Percentiles rank a stretch among this genome's conserved stretches.
These are phyloP conservation scores for Glaciozyma antarctica DNA, from an alignment of 768 basidiomycete species.

Conservation along the genomic window DNA sequence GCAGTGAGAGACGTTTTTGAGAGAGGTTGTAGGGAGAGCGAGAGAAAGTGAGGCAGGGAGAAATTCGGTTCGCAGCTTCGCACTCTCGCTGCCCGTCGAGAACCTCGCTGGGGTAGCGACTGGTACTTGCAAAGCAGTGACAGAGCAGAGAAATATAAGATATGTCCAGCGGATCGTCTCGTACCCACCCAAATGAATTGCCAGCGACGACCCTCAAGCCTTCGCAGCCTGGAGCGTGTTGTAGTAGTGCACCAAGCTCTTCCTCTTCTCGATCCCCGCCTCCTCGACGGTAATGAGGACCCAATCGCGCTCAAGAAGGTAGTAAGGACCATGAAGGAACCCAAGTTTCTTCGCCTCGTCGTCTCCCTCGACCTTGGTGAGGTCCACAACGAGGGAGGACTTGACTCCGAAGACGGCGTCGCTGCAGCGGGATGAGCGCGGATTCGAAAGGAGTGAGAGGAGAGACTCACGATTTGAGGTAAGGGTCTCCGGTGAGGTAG, in stretches of 20 bases:
- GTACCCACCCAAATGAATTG: too few species aligned
- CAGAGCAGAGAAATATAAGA: too few species aligned
- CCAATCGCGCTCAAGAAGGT: conserved; percentile 44
- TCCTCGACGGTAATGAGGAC: conserved; percentile 45
- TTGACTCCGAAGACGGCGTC: conserved; percentile 79
- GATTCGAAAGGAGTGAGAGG: neutral
- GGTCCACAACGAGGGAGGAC: conserved; percentile 60
- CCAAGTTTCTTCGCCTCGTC: conserved; percentile 53
- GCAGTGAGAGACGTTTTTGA: too few species aligned
- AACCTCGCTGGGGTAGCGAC: too few species aligned
- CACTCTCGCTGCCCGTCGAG: too few species aligned
- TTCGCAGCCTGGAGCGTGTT: neutral
- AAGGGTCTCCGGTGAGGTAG: conserved; percentile 60
- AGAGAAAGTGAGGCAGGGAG: too few species aligned
- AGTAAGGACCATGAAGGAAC: conserved; percentile 45
- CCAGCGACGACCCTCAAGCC: too few species aligned
- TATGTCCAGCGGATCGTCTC: too few species aligned
- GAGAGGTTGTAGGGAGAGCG: too few species aligned
- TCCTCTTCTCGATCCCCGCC: conserved; percentile 35
- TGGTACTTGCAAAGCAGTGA: too few species aligned
- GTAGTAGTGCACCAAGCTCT: conserved; percentile 39
- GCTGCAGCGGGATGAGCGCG: conserved; percentile 41
- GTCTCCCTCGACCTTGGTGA: conserved; percentile 52
- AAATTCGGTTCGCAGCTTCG: too few species aligned
- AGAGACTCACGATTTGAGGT: conserved; percentile 39